Percentiles rank a stretch among this genome's conserved stretches.
phyloP scores from a whole-genome alignment of 2,329 filamentous ascomycete genomes.

The Fusarium sulawesiense region DNA sequence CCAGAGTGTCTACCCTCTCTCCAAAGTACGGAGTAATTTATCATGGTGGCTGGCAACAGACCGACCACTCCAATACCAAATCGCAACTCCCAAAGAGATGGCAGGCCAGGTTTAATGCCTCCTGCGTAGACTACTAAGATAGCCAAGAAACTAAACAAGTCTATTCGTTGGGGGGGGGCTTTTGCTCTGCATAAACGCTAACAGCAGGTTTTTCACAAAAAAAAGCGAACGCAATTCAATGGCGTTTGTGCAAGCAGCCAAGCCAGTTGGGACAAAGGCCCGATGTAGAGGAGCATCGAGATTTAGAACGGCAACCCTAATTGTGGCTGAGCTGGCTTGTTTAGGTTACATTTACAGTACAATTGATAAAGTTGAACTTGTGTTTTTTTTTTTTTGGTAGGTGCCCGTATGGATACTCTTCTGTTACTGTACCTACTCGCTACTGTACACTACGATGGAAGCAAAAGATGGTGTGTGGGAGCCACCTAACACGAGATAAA shows the following conservation, averaged over 20 bases:
- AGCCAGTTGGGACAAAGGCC: constrained; percentile 23
- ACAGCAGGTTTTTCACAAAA: constrained; percentile 19
- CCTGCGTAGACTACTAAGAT: background rate
- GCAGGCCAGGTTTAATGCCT: background rate
- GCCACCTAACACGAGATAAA: constrained; percentile 50
- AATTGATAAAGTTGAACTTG: constrained; percentile 5
- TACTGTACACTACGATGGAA: background rate
- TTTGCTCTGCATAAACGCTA: constrained; percentile 10
- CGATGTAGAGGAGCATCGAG: constrained; percentile 36
- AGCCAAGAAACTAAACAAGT: constrained; percentile 26
- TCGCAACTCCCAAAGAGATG: constrained; percentile 1
- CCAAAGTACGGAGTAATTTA: background rate
- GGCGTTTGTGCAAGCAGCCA: constrained; percentile 22
- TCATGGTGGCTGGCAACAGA: background rate
- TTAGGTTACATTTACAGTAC: background rate
- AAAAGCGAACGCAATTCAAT: background rate
- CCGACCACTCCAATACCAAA: constrained; percentile 1
- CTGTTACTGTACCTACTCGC: background rate
- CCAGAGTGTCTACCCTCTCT: background rate
- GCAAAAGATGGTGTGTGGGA: constrained; percentile 46
- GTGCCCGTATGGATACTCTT: background rate
- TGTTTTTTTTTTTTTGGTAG: background rate
- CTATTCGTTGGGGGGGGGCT: constrained; percentile 2
- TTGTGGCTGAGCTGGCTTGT: constrained; percentile 35
- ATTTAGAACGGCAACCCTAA: constrained; percentile 22